A percentile compares a stretch with the other conserved stretches of the same genome.
These are phyloP conservation scores for Vitellaria paradoxa DNA, from an alignment of 179 eudicot genomes.

Conservation along the genomic window DNA sequence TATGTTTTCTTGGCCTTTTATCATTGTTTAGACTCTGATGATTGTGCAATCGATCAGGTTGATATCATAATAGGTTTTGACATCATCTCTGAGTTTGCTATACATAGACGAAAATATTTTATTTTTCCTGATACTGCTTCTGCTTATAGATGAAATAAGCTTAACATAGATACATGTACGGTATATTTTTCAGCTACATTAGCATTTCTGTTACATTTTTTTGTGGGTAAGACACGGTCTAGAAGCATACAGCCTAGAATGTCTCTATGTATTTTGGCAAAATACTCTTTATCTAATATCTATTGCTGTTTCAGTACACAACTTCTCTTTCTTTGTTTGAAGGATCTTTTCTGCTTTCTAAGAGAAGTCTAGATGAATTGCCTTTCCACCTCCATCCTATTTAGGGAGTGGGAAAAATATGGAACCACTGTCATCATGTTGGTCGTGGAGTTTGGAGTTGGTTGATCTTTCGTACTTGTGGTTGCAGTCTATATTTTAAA, in stretches of 20 bases:
- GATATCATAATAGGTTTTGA: neutral
- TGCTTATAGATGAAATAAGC: neutral
- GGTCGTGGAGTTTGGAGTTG: neutral
- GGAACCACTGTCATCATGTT: no score
- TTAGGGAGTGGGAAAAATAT: no score
- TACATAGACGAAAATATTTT: neutral
- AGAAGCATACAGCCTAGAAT: neutral
- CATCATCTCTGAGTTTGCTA: neutral
- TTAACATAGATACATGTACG: neutral
- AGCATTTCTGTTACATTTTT: neutral
- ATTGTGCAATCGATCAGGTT: constrained; percentile 1
- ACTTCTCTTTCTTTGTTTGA: neutral
- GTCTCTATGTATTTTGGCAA: neutral
- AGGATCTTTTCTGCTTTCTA: neutral
- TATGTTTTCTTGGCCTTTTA: neutral
- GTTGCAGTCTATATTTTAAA: neutral
- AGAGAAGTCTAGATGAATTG: neutral
- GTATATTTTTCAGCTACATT: constrained; percentile 3
- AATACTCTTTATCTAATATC: neutral
- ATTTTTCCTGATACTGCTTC: neutral
- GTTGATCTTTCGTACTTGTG: neutral
- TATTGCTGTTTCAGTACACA: constrained; percentile 15
- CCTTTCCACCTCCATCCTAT: no score
- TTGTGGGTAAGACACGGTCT: constrained; percentile 2
- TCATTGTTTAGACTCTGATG: neutral